Conservation (phyloP, 192 early-diverging fungal genomes). For the Kappamyces sp. region DNA sequence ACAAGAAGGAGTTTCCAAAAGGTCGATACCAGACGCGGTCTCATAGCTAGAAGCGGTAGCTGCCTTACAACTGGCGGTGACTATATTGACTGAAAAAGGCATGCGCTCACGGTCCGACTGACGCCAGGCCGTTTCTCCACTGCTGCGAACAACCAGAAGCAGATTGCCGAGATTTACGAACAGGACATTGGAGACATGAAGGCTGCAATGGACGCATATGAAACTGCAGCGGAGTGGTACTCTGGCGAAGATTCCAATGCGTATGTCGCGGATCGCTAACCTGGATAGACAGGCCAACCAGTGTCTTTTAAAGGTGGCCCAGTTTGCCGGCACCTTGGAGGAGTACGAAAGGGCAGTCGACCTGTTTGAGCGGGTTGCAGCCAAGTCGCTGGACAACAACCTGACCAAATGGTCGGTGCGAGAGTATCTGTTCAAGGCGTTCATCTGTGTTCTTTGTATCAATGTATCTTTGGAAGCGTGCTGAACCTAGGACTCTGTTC, state of each 20-base stretch:
- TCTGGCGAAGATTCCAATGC: conserved; percentile 83
- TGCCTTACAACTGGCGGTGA: conserved; percentile 65
- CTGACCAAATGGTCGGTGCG: conserved; percentile 93
- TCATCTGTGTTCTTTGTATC: conserved; percentile 80
- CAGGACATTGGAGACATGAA: conserved; percentile 71
- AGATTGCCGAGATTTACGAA: conserved; percentile 89
- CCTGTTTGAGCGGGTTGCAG: conserved; percentile 84
- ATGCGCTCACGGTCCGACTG: neutral
- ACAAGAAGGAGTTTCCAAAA: conserved; percentile 59
- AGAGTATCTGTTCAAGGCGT: conserved; percentile 96
- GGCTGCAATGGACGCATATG: conserved; percentile 80
- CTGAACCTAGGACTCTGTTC: conserved; percentile 63
- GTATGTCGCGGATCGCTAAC: conserved; percentile 41
- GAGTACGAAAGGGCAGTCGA: conserved; percentile 85
- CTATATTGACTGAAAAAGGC: conserved; percentile 71
- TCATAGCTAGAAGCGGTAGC: conserved; percentile 16
- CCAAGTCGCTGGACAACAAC: conserved; percentile 76
- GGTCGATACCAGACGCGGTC: neutral
- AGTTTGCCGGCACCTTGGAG: conserved; percentile 82
- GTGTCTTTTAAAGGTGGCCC: conserved; percentile 85
- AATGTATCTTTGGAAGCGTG: conserved; percentile 35
- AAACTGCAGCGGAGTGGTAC: conserved; percentile 90
- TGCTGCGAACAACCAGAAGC: conserved; percentile 91
- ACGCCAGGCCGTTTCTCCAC: conserved; percentile 63
- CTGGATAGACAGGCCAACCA: conserved; percentile 72